Evolutionary conservation across 768 basidiomycete genomes (phyloP).

Genomic region (Filobasidium floriforme): DNA sequence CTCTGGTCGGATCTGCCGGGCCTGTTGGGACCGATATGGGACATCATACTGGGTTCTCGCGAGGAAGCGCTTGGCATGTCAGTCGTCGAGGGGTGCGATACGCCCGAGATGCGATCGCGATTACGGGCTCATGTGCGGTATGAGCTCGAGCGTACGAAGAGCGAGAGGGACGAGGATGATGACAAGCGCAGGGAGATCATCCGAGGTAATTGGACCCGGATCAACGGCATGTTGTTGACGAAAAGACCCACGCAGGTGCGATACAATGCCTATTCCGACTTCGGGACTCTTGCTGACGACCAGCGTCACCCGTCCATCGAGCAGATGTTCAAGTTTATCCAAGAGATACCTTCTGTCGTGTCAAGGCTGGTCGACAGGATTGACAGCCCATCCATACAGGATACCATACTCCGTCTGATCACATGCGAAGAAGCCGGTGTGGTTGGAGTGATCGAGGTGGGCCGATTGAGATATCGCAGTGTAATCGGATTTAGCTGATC

Average conservation of each 20-base stretch:
- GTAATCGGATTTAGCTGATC: slow-evolving; percentile 22
- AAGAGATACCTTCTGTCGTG: slow-evolving; percentile 69
- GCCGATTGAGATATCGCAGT: slow-evolving; percentile 46
- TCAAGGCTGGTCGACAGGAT: slow-evolving; percentile 76
- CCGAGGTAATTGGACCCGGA: slow-evolving; percentile 88
- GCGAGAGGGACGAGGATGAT: slow-evolving; percentile 59
- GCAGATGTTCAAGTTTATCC: slow-evolving; percentile 88
- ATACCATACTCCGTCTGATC: slow-evolving; percentile 80
- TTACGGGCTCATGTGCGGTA: not conserved
- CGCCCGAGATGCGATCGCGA: not conserved
- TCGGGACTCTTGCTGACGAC: too few relatives aligned
- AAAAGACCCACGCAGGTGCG: slow-evolving; percentile 81
- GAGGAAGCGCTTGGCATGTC: slow-evolving; percentile 10
- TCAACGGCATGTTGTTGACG: slow-evolving; percentile 76
- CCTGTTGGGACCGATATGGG: slow-evolving; percentile 83
- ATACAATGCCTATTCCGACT: not conserved
- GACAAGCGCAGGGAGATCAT: slow-evolving; percentile 69
- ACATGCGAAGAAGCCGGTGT: slow-evolving; percentile 76
- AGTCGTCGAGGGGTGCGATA: not conserved
- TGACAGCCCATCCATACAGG: slow-evolving; percentile 81
- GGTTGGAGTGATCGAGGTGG: slow-evolving; percentile 75
- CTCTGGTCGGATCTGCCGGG: slow-evolving; percentile 65
- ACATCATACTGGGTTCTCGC: slow-evolving; percentile 51
- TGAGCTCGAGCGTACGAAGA: slow-evolving; percentile 8
- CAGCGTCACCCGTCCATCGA: not conserved